Conservation (phyloP, 202 grass and related monocot species). For the Dendrocalamus latiflorus region DNA sequence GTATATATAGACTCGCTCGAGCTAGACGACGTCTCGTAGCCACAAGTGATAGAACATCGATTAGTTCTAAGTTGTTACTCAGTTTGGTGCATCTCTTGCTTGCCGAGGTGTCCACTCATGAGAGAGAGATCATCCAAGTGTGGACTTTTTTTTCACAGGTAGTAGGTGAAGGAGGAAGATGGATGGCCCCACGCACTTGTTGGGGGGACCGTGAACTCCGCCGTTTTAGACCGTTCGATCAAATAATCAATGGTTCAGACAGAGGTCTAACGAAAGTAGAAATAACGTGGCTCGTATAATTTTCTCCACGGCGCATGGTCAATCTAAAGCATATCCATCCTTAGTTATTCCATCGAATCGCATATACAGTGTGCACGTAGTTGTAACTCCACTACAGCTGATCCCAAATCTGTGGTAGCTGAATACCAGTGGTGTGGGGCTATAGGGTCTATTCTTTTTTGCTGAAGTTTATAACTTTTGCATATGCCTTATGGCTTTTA, state of each 20-base stretch:
- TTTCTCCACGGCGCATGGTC: neutral
- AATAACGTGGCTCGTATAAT: no score
- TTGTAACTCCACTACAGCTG: neutral
- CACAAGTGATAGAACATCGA: neutral
- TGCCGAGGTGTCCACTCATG: neutral
- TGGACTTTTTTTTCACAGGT: neutral
- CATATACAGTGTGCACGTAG: neutral
- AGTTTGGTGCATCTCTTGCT: neutral
- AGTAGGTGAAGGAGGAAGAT: slow-evolving; percentile 22
- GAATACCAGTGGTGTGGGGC: neutral
- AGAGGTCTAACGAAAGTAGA: neutral
- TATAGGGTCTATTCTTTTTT: no score
- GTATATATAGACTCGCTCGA: slow-evolving; percentile 6
- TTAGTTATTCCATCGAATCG: neutral
- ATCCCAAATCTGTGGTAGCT: neutral
- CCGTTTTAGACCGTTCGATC: neutral
- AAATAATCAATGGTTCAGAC: neutral
- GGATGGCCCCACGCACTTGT: neutral
- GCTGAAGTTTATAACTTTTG: no score
- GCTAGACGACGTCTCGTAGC: neutral
- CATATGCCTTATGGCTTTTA: no score
- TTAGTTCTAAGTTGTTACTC: neutral
- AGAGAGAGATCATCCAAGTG: neutral
- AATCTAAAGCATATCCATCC: neutral
- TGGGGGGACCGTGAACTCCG: no score